Evolutionary conservation across 2,329 filamentous ascomycete species (phyloP).

Genomic region (Fusarium nygamai): DNA sequence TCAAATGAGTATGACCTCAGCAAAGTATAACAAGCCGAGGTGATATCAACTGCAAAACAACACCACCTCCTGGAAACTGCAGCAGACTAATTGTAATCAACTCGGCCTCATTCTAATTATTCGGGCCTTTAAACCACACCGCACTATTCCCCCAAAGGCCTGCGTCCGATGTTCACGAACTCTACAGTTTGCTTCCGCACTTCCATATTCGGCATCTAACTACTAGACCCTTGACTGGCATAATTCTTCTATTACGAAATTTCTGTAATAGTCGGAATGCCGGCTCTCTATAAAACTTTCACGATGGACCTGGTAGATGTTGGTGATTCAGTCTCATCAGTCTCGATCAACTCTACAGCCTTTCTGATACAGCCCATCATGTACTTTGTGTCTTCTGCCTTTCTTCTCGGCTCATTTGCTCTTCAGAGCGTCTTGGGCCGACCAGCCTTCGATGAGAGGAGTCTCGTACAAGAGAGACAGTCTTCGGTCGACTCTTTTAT

Average conservation of each 20-base stretch:
- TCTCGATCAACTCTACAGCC: slow-evolving; percentile 45
- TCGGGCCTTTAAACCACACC: slow-evolving; percentile 43
- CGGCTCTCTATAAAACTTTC: slow-evolving; percentile 35
- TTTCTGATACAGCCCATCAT: slow-evolving; percentile 54
- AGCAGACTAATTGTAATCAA: slow-evolving; percentile 2
- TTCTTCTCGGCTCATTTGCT: slow-evolving; percentile 62
- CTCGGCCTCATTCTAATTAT: slow-evolving; percentile 38
- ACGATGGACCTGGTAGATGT: slow-evolving; percentile 41
- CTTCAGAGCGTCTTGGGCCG: slow-evolving; percentile 62
- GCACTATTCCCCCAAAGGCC: slow-evolving; percentile 35
- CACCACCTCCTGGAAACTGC: slow-evolving; percentile 9
- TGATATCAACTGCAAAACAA: slow-evolving; percentile 10
- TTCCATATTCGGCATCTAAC: slow-evolving; percentile 34
- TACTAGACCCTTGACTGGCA: slow-evolving; percentile 4
- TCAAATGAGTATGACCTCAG: neutral
- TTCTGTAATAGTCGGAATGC: neutral
- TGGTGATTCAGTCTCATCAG: slow-evolving; percentile 38
- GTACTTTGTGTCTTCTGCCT: slow-evolving; percentile 60
- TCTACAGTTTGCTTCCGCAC: slow-evolving; percentile 24
- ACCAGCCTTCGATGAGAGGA: slow-evolving; percentile 47
- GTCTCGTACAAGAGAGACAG: slow-evolving; percentile 51
- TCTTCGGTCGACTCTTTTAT: slow-evolving; percentile 64
- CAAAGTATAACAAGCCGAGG: neutral
- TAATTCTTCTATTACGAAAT: neutral
- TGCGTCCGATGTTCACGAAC: slow-evolving; percentile 15